These are phyloP conservation scores for Dysphania ambrosioides DNA, from an alignment of 148 eudicot species.

Conservation along the genomic window DNA sequence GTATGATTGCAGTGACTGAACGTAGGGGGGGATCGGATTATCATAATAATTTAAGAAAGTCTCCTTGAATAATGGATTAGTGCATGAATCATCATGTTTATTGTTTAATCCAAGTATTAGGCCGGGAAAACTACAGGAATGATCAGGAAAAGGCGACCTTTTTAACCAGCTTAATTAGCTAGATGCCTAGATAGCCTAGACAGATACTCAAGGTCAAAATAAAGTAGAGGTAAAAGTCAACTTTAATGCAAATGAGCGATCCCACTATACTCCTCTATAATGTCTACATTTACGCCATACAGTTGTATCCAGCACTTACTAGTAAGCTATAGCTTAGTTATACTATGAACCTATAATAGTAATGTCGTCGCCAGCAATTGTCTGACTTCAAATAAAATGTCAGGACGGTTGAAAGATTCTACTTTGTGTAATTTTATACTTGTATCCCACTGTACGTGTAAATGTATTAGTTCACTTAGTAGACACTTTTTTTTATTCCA, in stretches of 20 bases:
- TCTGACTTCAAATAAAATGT: too few relatives aligned
- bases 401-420: neutral
- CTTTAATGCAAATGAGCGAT: neutral
- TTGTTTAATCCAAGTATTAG: neutral
- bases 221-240: neutral
- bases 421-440: too few relatives aligned
- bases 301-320: constrained; percentile 10
- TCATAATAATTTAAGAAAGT: neutral
- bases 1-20: neutral
- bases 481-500: too few relatives aligned
- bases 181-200: too few relatives aligned
- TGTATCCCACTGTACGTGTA: too few relatives aligned
- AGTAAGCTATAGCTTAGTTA: neutral
- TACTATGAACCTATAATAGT: neutral
- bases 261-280: neutral
- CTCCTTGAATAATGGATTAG: neutral
- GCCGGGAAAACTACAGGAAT: too few relatives aligned
- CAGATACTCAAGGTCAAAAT: neutral
- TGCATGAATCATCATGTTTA: neutral
- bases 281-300: too few relatives aligned
- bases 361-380: neutral
- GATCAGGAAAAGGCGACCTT: too few relatives aligned
- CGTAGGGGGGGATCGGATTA: neutral
- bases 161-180: too few relatives aligned
- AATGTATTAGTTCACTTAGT: too few relatives aligned